These are phyloP conservation scores for Sideroxylon spinosum DNA, from an alignment of 179 eudicot species.

Conservation along the genomic window DNA sequence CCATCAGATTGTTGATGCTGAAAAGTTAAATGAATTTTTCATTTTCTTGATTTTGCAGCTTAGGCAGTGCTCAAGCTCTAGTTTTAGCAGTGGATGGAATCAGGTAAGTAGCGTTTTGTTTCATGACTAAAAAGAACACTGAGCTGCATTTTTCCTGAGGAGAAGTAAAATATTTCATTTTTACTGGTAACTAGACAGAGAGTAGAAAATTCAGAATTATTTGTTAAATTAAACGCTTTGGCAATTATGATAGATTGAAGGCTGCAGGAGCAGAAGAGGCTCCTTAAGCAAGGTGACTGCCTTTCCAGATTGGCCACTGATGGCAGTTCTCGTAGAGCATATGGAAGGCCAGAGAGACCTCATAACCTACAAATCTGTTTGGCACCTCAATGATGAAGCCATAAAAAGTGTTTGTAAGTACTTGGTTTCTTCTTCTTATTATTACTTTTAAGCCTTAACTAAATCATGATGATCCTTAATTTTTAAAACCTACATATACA, in stretches of 20 bases:
- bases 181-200: neutral
- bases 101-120: slow-evolving; percentile 25
- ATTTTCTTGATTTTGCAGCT: slow-evolving; percentile 44
- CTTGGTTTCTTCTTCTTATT: neutral
- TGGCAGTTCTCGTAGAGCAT: slow-evolving; percentile 87
- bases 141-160: neutral
- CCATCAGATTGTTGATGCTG: neutral
- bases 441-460: neutral
- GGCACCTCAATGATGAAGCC: slow-evolving; percentile 76
- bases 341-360: slow-evolving; percentile 73
- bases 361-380: slow-evolving; percentile 68
- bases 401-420: slow-evolving; percentile 86
- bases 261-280: slow-evolving; percentile 25
- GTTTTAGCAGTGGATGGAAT: slow-evolving; percentile 36
- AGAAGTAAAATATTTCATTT: neutral
- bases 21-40: neutral
- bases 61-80: slow-evolving; percentile 37
- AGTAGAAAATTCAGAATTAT: neutral
- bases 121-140: neutral
- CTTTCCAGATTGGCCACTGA: slow-evolving; percentile 71
- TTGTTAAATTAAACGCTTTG: neutral
- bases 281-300: slow-evolving; percentile 41
- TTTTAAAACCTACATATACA: no score
- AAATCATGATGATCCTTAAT: no score
- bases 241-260: slow-evolving; percentile 27